phyloP scores from a whole-genome alignment of 352 stramenopile genomes.

The Aphanomyces cochlioides region DNA sequence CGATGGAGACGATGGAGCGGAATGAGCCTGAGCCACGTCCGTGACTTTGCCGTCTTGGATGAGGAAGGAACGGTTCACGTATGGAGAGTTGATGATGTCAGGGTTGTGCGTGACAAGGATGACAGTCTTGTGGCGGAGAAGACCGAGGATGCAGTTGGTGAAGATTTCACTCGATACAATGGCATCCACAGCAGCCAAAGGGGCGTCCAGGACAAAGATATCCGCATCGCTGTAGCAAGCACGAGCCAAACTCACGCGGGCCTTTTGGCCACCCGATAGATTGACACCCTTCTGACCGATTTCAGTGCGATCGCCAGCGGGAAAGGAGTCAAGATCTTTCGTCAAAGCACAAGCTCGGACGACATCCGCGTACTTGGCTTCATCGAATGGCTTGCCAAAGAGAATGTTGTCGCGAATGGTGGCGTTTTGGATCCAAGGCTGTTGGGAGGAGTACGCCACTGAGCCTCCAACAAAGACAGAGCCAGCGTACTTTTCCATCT shows the following conservation, averaged over 20 bases:
- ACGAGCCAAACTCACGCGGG: constrained; percentile 28
- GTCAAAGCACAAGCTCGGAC: constrained; percentile 32
- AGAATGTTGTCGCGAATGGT: constrained; percentile 83
- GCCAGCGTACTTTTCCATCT: constrained; percentile 53
- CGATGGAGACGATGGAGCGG: too few species aligned
- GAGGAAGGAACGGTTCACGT: constrained; percentile 1
- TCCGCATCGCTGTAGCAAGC: constrained; percentile 27
- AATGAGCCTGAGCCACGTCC: neutral
- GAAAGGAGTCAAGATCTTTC: constrained; percentile 35
- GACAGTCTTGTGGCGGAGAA: constrained; percentile 54
- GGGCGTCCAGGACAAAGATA: constrained; percentile 26
- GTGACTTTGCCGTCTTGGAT: constrained; percentile 3
- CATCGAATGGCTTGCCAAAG: constrained; percentile 63
- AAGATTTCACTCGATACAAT: constrained; percentile 87
- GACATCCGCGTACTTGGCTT: constrained; percentile 44
- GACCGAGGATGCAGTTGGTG: constrained; percentile 57
- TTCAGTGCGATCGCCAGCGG: constrained; percentile 57
- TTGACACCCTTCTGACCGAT: constrained; percentile 48
- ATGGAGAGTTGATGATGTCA: constrained; percentile 13
- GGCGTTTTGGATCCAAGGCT: constrained; percentile 85
- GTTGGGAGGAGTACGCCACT: constrained; percentile 51
- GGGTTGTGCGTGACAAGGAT: constrained; percentile 77
- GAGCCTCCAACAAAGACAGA: neutral
- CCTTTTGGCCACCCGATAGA: constrained; percentile 44
- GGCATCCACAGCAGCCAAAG: constrained; percentile 69